Base-by-base conservation (phyloP, 331 rosid species). In the Arachis monticola region DNA sequence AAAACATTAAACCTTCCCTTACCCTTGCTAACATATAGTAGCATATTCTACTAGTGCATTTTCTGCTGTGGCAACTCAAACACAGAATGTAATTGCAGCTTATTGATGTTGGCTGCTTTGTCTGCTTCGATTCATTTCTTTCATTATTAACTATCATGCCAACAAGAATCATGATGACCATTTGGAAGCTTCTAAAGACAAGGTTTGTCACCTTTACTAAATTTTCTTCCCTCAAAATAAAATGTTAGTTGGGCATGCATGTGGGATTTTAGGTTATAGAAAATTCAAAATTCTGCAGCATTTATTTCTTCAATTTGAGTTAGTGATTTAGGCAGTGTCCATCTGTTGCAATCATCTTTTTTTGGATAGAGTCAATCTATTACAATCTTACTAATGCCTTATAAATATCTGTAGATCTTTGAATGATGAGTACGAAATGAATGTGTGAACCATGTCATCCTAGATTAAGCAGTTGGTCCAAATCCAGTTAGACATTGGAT, bases 131-230 rank as follows among this genome's bases (percentile, higher is more conserved):
- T 84, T 94, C 99, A 27, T 94, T 94, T 87, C 88, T 94, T 72
- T 92, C 99, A 13, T 60, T 94, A 74, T 80, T 94, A 86, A 94
- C 99, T 69, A 74, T 94, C 85, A 92, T 92, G 99, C 99, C 99
- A 38, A 87, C 96, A 45, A 90, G 99, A 85, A 78, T 90, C 53
- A 13, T 82, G 83, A 88, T 87, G 84, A 79, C 96, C 69, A 32
- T 88, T 65, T 88, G 99, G 97, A 90, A 91, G 91, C 81, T 92
- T 78, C 58, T 92, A 38, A 81, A 81, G 31, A 80, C 86, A 31
- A 94, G 97, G 99, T 93, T 81, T 63, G 94, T 55, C 64, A 70
- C 82, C 72, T 70, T 76, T 70, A 78, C 71, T 50, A 59, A 46
- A 46, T 51, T 57, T 52, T 50, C 61, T 79, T 74, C 46, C 72